Evolutionary conservation across 495 filamentous ascomycete genomes (phyloP), one percentile per base, ranked within the genome.

Genomic region (Hypoxylon intermedium): DNA sequence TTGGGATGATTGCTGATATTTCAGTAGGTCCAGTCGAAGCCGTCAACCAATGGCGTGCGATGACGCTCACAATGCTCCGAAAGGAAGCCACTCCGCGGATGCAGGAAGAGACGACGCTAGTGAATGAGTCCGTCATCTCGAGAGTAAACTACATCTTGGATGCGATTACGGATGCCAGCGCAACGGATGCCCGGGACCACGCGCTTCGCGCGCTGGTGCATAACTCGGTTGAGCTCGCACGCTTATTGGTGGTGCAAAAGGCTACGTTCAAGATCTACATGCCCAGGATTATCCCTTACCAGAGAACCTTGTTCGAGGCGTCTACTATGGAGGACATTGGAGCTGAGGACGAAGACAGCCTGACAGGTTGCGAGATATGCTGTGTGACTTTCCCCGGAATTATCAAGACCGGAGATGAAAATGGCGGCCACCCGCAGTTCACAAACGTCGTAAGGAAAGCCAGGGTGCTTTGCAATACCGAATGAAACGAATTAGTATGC

Each of bases 271-370:
- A 63, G 16, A 67, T 83, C 36, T 64, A 66, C 30, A 83, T 84
- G 79, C 80, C 78, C 38, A 72, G 72, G 48, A 74, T 82, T 21
- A 60, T 76, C 37, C 74, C 73, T 1, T 74, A 82, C 60, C 79
- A 83, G 51, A 70, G 60, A 24, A 74, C 68, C 16, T 64, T 80
- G 52, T 84, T 83, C 43, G 79, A 84, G 58, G 18, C 63, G 9
- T 72, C 74, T 47, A 79, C 62, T 2, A 85, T 85, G 82, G 81
- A 84, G 50, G 81, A 84, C 63, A 77, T 84, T 37, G 78, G 80
- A 28, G 82, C 79, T 19, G 82, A 83, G 54, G 80, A 83, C 44
- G 83, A 84, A 52, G 77, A 80, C 5, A 67, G 63, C 23, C 68
- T 76, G 26, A 60, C 72, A 20, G 70, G 68, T 41, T 63, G 77